phyloP scores from a whole-genome alignment of 768 basidiomycete genomes.

The Pleurotus citrinopileatus region DNA sequence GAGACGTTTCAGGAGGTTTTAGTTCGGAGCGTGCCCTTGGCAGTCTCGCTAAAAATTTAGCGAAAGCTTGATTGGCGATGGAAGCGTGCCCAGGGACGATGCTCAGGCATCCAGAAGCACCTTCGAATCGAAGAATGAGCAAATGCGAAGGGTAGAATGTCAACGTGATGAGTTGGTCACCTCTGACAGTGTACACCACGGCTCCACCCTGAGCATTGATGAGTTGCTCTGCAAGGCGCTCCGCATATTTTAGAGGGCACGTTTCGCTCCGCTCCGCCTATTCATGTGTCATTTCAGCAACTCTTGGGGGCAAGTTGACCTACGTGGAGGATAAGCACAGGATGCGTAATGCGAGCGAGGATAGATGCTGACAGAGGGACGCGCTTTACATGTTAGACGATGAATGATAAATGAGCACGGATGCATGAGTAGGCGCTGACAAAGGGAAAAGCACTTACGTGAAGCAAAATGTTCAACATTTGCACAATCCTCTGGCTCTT shows the following conservation, averaged over 20 bases:
- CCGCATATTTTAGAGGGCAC: constrained; percentile 55
- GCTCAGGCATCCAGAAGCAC: constrained; percentile 52
- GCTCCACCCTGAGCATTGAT: constrained; percentile 47
- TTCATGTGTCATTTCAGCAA: constrained; percentile 4
- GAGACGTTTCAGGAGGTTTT: constrained; percentile 28
- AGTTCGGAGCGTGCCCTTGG: constrained; percentile 49
- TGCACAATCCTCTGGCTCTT: constrained; percentile 51
- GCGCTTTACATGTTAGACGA: constrained; percentile 39
- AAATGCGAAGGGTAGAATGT: not conserved
- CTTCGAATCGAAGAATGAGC: constrained; percentile 26
- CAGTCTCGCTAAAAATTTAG: constrained; percentile 58
- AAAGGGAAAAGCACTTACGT: constrained; percentile 39
- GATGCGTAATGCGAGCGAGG: constrained; percentile 50
- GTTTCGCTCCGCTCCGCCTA: constrained; percentile 61
- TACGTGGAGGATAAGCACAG: constrained; percentile 71
- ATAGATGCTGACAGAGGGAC: constrained; percentile 45
- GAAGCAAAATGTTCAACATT: constrained; percentile 52
- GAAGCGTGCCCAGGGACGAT: constrained; percentile 55
- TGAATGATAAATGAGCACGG: not conserved
- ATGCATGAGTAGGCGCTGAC: not conserved
- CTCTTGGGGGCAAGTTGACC: constrained; percentile 13
- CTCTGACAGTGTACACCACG: constrained; percentile 58
- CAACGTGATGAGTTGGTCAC: constrained; percentile 29
- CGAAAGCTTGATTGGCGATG: constrained; percentile 60
- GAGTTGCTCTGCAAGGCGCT: constrained; percentile 47